Percentiles rank a stretch among this genome's conserved stretches.
phyloP scores from a whole-genome alignment of 345 rosid species.

The Eucalyptus leucophloia region DNA sequence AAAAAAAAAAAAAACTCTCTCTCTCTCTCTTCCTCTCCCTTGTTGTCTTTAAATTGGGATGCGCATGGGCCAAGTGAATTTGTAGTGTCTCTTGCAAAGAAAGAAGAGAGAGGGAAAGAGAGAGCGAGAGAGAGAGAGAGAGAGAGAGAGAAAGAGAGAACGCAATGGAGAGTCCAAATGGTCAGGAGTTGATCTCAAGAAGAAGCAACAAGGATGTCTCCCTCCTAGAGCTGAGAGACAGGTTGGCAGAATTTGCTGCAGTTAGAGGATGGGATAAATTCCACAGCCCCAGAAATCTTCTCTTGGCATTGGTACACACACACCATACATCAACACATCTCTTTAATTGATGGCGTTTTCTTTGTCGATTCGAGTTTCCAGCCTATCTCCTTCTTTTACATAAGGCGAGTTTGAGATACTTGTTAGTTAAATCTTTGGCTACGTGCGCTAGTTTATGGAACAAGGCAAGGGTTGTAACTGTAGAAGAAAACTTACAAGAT shows the following conservation, averaged over 20 bases:
- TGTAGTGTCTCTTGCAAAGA: background rate
- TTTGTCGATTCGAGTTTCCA: background rate
- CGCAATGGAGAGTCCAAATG: background rate
- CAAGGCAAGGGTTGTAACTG: background rate
- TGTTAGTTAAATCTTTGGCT: background rate
- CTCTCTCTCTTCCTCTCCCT: background rate
- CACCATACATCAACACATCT: background rate
- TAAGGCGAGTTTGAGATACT: background rate
- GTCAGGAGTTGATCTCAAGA: background rate
- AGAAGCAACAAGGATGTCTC: slow-evolving; percentile 19
- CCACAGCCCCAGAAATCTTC: slow-evolving; percentile 54
- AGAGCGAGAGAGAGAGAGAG: background rate
- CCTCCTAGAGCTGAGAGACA: slow-evolving; percentile 24
- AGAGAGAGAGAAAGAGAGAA: background rate
- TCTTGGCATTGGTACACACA: slow-evolving; percentile 30
- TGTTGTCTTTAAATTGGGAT: background rate
- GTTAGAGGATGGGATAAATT: slow-evolving; percentile 41
- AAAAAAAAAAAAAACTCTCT: background rate
- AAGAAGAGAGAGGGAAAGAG: background rate
- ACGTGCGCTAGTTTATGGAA: background rate
- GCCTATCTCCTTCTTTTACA: background rate
- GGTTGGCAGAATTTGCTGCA: slow-evolving; percentile 34
- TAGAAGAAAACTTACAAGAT: background rate
- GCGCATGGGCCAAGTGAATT: background rate
- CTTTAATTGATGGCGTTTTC: background rate